Evolutionary conservation across 306 rosid genomes (phyloP), one percentile per base, ranked within the genome.

Genomic region (Alnus rubra): DNA sequence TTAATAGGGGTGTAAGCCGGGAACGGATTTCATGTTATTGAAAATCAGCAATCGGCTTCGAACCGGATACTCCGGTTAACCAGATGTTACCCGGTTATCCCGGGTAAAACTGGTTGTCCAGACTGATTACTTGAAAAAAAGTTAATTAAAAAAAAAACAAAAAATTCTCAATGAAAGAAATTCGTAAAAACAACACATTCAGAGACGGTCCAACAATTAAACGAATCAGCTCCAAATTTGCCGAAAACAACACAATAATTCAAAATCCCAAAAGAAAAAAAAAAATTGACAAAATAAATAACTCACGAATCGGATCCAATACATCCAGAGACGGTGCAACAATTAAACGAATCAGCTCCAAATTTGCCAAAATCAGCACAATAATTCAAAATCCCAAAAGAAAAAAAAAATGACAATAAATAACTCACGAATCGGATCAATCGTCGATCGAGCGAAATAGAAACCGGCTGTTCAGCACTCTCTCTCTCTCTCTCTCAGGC

Each of bases 301-400:
- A n/a, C n/a, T n/a, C n/a, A n/a, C n/a, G 62, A 2, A 73, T 8
- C 73, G 85, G 92, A 88, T 91, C 92, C 78, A 23, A 2, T 9
- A 67, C 77, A 70, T 55, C 75, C 59, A 84, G 30, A 48, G 64
- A 74, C 2, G 42, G 67, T 0, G 75, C 33, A 18, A 69, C 0
- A 51, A 56, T 12, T 28, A 55, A 67, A 80, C 42, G 79, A 71
- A 69, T 71, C 62, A 74, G 47, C 45, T 10, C 56, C 15, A 59
- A 44, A 80, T 64, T 39, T 44, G 45, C 48, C 35, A 2, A 35
- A 39, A 31, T 8, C 15, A 44, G 44, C 6, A 60, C 60, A 53
- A 70, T 23, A 1, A 10, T 7, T 4, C 35, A 16, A 11, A 74
- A 47, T 11, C 69, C 45, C 39, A 64, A 39, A 60, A 23, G 30